Base-by-base conservation (phyloP, 192 early-diverging fungal species). In the Coemansia sp. region DNA sequence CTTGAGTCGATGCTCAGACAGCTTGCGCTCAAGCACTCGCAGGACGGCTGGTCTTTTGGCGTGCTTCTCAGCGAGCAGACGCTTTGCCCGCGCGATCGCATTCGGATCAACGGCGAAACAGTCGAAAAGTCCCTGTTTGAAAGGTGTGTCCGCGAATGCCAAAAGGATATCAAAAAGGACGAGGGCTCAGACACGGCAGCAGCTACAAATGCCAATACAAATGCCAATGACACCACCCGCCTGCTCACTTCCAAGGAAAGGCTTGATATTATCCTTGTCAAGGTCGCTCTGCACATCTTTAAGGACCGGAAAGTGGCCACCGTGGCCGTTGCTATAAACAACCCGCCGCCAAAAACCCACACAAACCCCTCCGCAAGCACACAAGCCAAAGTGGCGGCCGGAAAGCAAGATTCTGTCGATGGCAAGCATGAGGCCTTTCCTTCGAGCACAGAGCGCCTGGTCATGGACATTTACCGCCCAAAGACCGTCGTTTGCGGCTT, bases 1-100 rank as follows among this genome's bases (percentile, higher is more conserved):
- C 50, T 67, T n/a, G 71, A 67, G 25, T 66, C 71, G 3, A 67
- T 66, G 59, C 50, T 73, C 4, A 46, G 30, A 10, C 63, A 73
- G 46, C 63, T 73, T 26, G 24, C 47, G 14, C 32, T 25, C 15
- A 53, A 30, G 32, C 25, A 52, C 10, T 13, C 59, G 2, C 40
- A 66, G 14, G 27, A 30, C 24, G 39, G 29, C 11, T 60, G 55
- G 64, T 46, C 35, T 50, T 73, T 55, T 36, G 71, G 71, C 28
- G 50, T 63, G 11, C 35, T 73, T 1, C 41, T 62, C 22, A 39
- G 53, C 46, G 64, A 63, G 18, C 49, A 43, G 36, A 55, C 46
- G 20, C 26, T 62, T 58, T 41, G 46, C 3, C 46, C 55, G 6
- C 55, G 43, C 23, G 41, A 40, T 45, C 54, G 63, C 27, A 56